Conservation (phyloP, 2,329 filamentous ascomycete genomes). For the Scytalidium sp. region DNA sequence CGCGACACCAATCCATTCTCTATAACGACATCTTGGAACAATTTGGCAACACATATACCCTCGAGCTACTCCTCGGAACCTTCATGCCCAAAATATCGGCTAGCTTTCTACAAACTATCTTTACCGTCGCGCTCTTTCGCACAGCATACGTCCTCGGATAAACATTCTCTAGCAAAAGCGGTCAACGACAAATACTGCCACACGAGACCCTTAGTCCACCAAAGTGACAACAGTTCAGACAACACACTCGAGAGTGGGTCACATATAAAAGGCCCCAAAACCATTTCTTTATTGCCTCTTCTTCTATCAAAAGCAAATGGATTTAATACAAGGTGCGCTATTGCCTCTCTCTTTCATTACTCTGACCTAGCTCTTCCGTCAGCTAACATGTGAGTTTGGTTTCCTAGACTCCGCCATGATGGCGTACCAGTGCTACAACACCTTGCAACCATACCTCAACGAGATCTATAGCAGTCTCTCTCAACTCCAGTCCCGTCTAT, state of each 20-base stretch:
- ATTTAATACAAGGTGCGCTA: slow-evolving; percentile 17
- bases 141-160: neutral
- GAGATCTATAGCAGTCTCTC: slow-evolving; percentile 5
- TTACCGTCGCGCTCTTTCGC: neutral
- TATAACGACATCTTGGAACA: neutral
- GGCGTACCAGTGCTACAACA: slow-evolving; percentile 14
- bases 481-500: slow-evolving; percentile 4
- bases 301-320: slow-evolving; percentile 9
- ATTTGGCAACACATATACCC: neutral
- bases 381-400: neutral
- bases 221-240: neutral
- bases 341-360: neutral
- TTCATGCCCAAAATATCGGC: neutral
- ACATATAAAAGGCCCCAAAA: too few species aligned
- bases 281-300: neutral
- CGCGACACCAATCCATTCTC: neutral
- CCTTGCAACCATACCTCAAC: slow-evolving; percentile 15
- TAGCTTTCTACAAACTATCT: neutral
- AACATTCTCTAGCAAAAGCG: neutral
- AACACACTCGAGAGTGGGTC: too few species aligned
- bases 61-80: neutral
- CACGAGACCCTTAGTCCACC: neutral
- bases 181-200: neutral
- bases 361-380: too few species aligned
- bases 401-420: slow-evolving; percentile 14